Evolutionary conservation across 2,329 filamentous ascomycete species (phyloP).

Genomic region (Exutisphaerella laricina): DNA sequence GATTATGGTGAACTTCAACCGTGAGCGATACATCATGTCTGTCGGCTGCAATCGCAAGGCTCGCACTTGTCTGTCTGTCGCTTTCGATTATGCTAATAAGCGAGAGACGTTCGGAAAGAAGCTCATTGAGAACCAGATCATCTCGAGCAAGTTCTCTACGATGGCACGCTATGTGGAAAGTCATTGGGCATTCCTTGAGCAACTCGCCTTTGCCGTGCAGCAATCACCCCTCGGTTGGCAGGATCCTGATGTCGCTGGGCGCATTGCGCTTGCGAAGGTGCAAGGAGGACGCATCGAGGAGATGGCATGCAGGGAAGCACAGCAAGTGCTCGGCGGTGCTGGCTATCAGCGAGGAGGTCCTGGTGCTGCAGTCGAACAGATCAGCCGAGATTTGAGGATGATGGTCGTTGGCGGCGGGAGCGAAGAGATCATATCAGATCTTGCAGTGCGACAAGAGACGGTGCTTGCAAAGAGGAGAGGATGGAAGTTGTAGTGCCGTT

Average conservation of each 20-base stretch:
- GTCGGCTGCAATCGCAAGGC: slow-evolving; percentile 54
- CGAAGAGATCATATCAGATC: slow-evolving; percentile 34
- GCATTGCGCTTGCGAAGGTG: slow-evolving; percentile 50
- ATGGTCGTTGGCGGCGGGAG: slow-evolving; percentile 36
- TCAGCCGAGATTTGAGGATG: slow-evolving; percentile 49
- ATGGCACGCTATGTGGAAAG: slow-evolving; percentile 31
- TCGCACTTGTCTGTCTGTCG: slow-evolving; percentile 29
- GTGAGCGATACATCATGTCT: slow-evolving; percentile 55
- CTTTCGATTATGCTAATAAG: slow-evolving; percentile 30
- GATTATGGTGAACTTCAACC: slow-evolving; percentile 56
- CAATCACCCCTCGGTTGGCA: slow-evolving; percentile 26
- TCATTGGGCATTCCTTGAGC: slow-evolving; percentile 30
- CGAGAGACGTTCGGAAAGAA: slow-evolving; percentile 34
- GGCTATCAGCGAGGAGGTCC: slow-evolving; percentile 50
- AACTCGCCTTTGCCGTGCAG: slow-evolving; percentile 31
- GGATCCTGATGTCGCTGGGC: slow-evolving; percentile 43
- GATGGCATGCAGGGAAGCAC: slow-evolving; percentile 50
- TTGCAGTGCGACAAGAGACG: slow-evolving; percentile 33
- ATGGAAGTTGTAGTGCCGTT: slow-evolving; percentile 41
- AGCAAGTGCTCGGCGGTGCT: slow-evolving; percentile 51
- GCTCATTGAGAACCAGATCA: slow-evolving; percentile 33
- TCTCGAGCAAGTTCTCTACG: slow-evolving; percentile 30
- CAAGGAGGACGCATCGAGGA: slow-evolving; percentile 50
- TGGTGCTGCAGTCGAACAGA: slow-evolving; percentile 49
- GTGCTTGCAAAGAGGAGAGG: slow-evolving; percentile 36